phyloP scores from a whole-genome alignment of 345 rosid species.

The Rhodamnia argentea region DNA sequence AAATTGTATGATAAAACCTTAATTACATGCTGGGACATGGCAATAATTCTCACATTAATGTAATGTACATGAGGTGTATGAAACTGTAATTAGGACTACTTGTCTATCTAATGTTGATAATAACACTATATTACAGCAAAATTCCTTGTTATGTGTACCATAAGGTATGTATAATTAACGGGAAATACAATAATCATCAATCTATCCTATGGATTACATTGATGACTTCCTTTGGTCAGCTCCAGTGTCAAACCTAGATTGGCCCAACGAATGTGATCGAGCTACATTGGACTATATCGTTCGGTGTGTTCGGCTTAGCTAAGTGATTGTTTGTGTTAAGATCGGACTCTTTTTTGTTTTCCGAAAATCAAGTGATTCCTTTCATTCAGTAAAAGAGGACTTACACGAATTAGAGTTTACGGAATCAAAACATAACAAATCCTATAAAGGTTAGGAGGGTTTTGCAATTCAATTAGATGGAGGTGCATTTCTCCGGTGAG shows the following conservation, averaged over 20 bases:
- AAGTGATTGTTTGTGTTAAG: not conserved
- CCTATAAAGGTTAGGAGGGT: no score
- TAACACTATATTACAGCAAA: not conserved
- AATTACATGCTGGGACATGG: not conserved
- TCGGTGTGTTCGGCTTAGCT: not conserved
- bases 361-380: no score
- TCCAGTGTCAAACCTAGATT: not conserved
- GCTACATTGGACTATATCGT: not conserved
- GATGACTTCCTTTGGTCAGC: not conserved
- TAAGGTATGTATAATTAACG: not conserved
- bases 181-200: not conserved
- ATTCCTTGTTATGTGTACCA: not conserved
- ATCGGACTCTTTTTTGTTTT: not conserved
- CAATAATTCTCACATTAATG: not conserved
- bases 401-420: no score
- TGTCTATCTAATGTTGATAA: not conserved
- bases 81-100: not conserved
- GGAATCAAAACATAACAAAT: no score
- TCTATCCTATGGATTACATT: rapidly evolving
- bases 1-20: not conserved
- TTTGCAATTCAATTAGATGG: no score
- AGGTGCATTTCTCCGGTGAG: no score
- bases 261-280: not conserved
- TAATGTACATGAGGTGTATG: not conserved
- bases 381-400: no score